Base-by-base conservation (phyloP, 306 rosid genomes). In the Gastrolobium bilobum region DNA sequence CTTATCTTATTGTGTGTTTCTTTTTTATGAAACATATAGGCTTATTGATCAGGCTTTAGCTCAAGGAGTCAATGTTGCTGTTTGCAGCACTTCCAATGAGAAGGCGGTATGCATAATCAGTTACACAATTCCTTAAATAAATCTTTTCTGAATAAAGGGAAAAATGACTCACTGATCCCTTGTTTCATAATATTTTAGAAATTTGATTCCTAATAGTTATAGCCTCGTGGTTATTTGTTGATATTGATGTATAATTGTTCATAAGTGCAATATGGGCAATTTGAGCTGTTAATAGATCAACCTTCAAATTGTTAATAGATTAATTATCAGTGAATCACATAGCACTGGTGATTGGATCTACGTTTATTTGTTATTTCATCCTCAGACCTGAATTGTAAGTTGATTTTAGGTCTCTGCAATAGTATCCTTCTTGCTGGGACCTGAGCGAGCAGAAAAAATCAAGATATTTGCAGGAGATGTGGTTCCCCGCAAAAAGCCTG, bases 1-100 rank as follows among this genome's bases (percentile, higher is more conserved):
- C 43, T 30, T 34, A 20, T 70, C 84, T 79, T 50, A 71, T 70
- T 65, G 8, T 62, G 56, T 81, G 77, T 77, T 74, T 72, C 46
- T 68, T 56, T 79, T 37, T 69, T 51, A 31, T 73, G 30, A 65
- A 83, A 80, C 81, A 38, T 83, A 51, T 76, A 95, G 99, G 94
- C 79, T 95, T 82, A 83, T 95, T 60, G 98, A 95, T 77, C 99
- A 95, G 82, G 99, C 99, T 81, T 84, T 95, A 35, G 11, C 81
- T 81, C 91, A 83, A 79, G 99, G 97, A 84, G 96, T 91, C 81
- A 90, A 92, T 62, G 99, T 95, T 64, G 99, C 99, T 11, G 98
- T 95, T 57, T 95, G 99, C 83, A 95, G 99, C 84, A 93, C 99
- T 81, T 95, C 99, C 37, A 95, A 95, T 80, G 99, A 95, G 92